Conservation (phyloP, 1,284 basidiomycete genomes). For the Kwoniella shivajii region DNA sequence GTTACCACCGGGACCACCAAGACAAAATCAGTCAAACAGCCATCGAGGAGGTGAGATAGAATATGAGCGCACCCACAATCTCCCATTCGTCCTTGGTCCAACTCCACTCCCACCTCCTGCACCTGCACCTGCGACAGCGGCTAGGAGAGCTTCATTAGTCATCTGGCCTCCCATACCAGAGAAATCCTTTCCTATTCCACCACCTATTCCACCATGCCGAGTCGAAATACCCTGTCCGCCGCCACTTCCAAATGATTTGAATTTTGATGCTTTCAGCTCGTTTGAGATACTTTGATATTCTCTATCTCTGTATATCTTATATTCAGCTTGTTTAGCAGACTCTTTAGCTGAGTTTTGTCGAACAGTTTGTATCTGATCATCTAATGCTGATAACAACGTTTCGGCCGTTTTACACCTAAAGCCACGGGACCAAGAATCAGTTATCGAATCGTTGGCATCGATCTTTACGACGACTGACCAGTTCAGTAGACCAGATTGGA, state of each 20-base stretch:
- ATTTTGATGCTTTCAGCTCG: neutral
- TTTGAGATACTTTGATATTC: constrained; percentile 40
- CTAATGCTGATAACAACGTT: constrained; percentile 62
- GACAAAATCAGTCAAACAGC: neutral
- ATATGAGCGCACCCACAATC: constrained; percentile 22
- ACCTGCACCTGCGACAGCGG: neutral
- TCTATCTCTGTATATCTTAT: constrained; percentile 53
- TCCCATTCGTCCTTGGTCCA: constrained; percentile 11
- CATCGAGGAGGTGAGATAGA: neutral
- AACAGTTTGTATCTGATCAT: constrained; percentile 44
- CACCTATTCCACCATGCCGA: neutral
- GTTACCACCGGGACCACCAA: neutral
- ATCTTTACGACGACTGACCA: constrained; percentile 74
- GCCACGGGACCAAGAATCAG: constrained; percentile 6
- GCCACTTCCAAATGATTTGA: neutral
- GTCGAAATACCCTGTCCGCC: neutral
- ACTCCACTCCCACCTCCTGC: neutral
- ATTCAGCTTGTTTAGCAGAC: neutral
- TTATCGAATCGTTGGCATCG: neutral
- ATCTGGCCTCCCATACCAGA: neutral
- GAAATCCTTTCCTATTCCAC: neutral
- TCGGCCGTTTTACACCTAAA: constrained; percentile 72
- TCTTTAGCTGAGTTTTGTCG: constrained; percentile 14
- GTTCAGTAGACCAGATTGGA: constrained; percentile 66
- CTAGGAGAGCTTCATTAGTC: constrained; percentile 4